Conservation (phyloP, 768 basidiomycete genomes). For the Strobilomyces dryophilus region DNA sequence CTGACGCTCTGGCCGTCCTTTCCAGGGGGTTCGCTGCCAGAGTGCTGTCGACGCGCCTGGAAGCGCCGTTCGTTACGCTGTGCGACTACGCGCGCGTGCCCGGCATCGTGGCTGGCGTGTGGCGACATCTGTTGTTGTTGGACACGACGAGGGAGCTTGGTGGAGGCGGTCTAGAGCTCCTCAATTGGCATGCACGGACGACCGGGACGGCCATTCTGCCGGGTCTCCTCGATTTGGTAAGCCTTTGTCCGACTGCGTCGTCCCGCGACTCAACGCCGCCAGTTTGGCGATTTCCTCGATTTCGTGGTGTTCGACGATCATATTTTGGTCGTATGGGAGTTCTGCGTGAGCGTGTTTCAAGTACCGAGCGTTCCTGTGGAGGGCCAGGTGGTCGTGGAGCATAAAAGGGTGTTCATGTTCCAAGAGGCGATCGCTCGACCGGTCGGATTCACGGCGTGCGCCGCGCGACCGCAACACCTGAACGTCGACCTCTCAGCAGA, state of each 20-base stretch:
- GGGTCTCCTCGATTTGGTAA: constrained; percentile 18
- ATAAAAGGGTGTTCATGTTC: constrained; percentile 25
- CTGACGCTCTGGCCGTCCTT: not conserved
- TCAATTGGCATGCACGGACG: constrained; percentile 25
- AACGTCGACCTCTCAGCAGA: not conserved
- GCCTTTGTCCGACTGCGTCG: not conserved
- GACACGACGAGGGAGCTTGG: constrained; percentile 19
- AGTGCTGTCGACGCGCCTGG: constrained; percentile 16
- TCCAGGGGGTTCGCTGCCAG: constrained; percentile 14
- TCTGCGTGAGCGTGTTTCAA: constrained; percentile 24
- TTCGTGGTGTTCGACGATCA: constrained; percentile 22
- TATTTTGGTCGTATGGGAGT: constrained; percentile 27
- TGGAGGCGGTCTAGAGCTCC: constrained; percentile 23
- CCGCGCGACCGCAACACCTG: not conserved
- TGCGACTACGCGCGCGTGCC: constrained; percentile 23
- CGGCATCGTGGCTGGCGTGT: constrained; percentile 23
- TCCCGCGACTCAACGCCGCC: not conserved
- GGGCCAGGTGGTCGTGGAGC: constrained; percentile 19
- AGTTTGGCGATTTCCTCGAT: constrained; percentile 26
- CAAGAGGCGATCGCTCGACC: constrained; percentile 21
- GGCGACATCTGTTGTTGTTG: constrained; percentile 20
- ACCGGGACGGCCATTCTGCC: constrained; percentile 25
- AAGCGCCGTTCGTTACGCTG: constrained; percentile 19
- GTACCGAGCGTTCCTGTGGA: constrained; percentile 20
- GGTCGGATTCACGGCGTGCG: constrained; percentile 27